A percentile compares a stretch with the other conserved stretches of the same genome.
These are phyloP conservation scores for Lentinula detonsa DNA, from an alignment of 768 basidiomycete genomes.

Conservation along the genomic window DNA sequence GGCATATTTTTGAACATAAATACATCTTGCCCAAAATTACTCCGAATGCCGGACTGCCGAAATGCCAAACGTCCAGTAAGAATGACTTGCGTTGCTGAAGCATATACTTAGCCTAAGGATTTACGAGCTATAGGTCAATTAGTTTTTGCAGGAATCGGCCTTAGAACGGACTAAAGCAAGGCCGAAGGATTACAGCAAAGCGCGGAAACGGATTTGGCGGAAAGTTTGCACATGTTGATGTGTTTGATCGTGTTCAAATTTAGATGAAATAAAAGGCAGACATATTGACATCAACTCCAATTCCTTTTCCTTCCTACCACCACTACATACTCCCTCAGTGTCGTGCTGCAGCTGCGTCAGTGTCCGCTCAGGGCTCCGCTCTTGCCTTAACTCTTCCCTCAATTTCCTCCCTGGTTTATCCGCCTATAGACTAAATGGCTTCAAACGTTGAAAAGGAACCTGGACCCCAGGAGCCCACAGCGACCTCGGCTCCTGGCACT, in stretches of 20 bases:
- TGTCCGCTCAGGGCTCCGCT: conserved; percentile 20
- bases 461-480: conserved; percentile 43
- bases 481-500: conserved; percentile 13
- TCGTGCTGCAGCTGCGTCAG: background rate
- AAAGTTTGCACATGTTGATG: conserved; percentile 4
- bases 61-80: background rate
- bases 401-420: conserved; percentile 17
- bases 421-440: conserved; percentile 20
- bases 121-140: background rate
- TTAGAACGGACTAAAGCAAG: conserved; percentile 1
- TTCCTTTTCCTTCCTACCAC: conserved; percentile 7
- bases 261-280: conserved; percentile 6
- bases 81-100: background rate
- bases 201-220: background rate
- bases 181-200: background rate
- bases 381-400: conserved; percentile 16
- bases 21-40: background rate
- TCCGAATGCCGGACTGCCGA: background rate
- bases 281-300: conserved; percentile 1
- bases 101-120: too few species aligned
- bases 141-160: background rate
- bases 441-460: conserved; percentile 61
- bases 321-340: conserved; percentile 9
- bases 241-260: conserved; percentile 6
- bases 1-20: background rate